Base-by-base conservation (phyloP, 768 basidiomycete species). In the Boletus reticulatus region DNA sequence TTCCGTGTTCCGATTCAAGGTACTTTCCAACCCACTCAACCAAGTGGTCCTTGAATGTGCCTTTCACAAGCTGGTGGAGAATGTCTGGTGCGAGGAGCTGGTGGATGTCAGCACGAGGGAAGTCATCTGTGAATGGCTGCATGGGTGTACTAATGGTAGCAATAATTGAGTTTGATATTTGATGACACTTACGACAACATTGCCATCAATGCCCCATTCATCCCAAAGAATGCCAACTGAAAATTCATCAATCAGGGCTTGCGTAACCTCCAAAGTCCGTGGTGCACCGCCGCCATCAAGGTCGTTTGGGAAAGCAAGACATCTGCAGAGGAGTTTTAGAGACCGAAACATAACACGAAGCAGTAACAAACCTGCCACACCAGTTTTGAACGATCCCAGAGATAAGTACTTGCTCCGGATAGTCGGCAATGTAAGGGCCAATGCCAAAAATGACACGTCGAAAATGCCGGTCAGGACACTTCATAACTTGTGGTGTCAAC, bases 91-190 rank as follows among this genome's bases (percentile, higher is more conserved):
- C 3, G 2, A 59, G 22, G 16, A 74, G 55, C 17, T 70, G 48
- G 43, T 70, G 62, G 12, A 75, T 75, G 22, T 76, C 63, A 0
- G 74, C 71, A 22, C 49, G 60, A 0, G 72, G 72, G 38, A 74
- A 75, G n/a, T 64, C 47, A n/a, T 53, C 55, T 0, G 68, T 75
- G 38, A 75, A 75, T 7, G 71, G 71, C 72, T 73, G 27, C 9
- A 29, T 29, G 27, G 27, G 27, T 29, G 27, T 9, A n/a, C n/a
- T n/a, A 9, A 29, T 29, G 27, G 27, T 29, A 29, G 27, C 27
- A 9, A 29, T 29, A 29, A 9, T 22, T 34, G 13, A 38, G 6
- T 32, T 20, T 5, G 44, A 49, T 16, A 43, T 32, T 34, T 29
- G 27, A 29, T 2, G 27, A 29, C 19, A 22, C 22, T 13, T 44